phyloP scores from a whole-genome alignment of 768 basidiomycete species.

The Suillus variegatus region DNA sequence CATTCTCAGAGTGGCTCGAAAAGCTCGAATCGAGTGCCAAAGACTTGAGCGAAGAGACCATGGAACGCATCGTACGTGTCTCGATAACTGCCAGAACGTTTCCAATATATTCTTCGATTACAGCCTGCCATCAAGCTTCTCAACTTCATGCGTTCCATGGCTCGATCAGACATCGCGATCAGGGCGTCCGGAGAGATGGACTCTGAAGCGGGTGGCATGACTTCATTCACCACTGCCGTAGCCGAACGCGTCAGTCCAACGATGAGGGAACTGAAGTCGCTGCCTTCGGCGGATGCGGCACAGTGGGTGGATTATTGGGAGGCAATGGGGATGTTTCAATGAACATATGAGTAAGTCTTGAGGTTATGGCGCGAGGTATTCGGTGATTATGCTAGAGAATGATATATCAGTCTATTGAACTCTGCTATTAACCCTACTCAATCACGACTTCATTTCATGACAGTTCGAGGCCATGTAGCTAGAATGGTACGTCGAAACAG shows the following conservation, averaged over 20 bases:
- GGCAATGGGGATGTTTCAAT: slow-evolving; percentile 17
- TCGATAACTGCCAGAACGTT: background rate
- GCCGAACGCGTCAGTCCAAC: slow-evolving; percentile 30
- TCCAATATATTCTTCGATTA: background rate
- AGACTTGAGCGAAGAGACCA: slow-evolving; percentile 19
- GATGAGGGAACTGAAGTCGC: slow-evolving; percentile 24
- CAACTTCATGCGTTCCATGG: slow-evolving; percentile 25
- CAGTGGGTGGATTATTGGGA: slow-evolving; percentile 40
- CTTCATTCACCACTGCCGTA: slow-evolving; percentile 25
- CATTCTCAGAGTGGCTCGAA: slow-evolving; percentile 30
- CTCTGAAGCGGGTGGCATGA: slow-evolving; percentile 7
- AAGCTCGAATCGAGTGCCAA: slow-evolving; percentile 14
- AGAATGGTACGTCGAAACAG: no score
- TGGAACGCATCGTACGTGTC: slow-evolving; percentile 27
- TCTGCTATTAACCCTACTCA: no score
- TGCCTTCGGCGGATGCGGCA: slow-evolving; percentile 23
- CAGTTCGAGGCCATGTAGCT: no score
- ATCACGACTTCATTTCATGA: no score
- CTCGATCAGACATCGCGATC: slow-evolving; percentile 16
- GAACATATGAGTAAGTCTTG: background rate
- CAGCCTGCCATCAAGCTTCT: slow-evolving; percentile 34
- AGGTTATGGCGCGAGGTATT: no score
- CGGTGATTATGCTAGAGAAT: no score
- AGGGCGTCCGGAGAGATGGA: background rate
- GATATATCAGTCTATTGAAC: no score